Conservation (phyloP, 768 basidiomycete genomes). For the Antrodiella citrinella region DNA sequence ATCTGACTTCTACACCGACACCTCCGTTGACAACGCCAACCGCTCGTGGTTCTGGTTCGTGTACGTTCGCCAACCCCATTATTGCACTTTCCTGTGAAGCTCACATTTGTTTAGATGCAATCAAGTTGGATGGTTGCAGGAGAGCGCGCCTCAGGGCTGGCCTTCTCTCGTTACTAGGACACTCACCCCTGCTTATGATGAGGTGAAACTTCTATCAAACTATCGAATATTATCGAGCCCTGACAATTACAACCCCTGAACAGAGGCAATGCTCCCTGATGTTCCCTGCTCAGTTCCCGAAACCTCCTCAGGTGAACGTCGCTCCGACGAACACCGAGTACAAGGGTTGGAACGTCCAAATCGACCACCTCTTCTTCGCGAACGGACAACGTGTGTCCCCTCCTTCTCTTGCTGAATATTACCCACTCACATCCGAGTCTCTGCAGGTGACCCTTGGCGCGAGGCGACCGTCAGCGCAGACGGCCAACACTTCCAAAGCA, state of each 20-base stretch:
- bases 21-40: constrained; percentile 40
- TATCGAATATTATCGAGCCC: background rate
- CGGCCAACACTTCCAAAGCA: constrained; percentile 35
- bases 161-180: constrained; percentile 48
- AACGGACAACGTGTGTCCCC: constrained; percentile 51
- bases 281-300: constrained; percentile 54
- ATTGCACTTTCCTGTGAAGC: background rate
- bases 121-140: constrained; percentile 49
- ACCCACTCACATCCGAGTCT: background rate
- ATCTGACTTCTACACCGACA: constrained; percentile 42
- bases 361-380: constrained; percentile 57
- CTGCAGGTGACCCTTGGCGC: constrained; percentile 61
- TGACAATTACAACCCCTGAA: background rate
- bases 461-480: constrained; percentile 59
- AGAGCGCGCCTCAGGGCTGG: constrained; percentile 28
- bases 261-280: constrained; percentile 65
- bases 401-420: background rate
- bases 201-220: constrained; percentile 26
- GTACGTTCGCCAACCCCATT: constrained; percentile 19
- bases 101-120: constrained; percentile 44
- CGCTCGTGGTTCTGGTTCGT: constrained; percentile 73
- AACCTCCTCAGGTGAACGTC: constrained; percentile 30
- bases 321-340: constrained; percentile 38
- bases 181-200: constrained; percentile 45
- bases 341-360: constrained; percentile 52